These are phyloP conservation scores for Golubevia pallescens DNA, from an alignment of 1,284 basidiomycete species.

Conservation along the genomic window DNA sequence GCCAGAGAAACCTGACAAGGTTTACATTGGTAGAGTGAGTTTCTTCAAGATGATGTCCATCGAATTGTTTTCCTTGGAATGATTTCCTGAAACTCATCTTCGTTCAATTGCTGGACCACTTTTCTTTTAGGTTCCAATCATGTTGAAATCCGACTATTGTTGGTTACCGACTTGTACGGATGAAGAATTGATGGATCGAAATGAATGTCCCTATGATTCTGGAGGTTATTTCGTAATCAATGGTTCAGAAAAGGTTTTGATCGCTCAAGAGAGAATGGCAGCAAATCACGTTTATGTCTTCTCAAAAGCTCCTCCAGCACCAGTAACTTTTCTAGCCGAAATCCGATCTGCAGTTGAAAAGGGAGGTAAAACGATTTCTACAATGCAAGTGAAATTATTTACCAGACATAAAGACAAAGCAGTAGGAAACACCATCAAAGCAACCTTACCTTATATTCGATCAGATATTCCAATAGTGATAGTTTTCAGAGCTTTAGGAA, in stretches of 20 bases:
- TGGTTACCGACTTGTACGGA: slow-evolving; percentile 82
- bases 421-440: slow-evolving; percentile 87
- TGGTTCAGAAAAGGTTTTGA: slow-evolving; percentile 98
- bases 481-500: slow-evolving; percentile 95
- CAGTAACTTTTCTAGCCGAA: slow-evolving; percentile 93
- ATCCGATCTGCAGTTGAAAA: slow-evolving; percentile 98
- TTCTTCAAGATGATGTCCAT: too few species aligned
- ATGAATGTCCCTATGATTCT: slow-evolving; percentile 92
- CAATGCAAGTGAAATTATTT: slow-evolving; percentile 98
- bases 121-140: slow-evolving; percentile 99
- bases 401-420: slow-evolving; percentile 84
- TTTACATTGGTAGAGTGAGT: slow-evolving; percentile 56
- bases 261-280: slow-evolving; percentile 99
- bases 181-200: slow-evolving; percentile 83
- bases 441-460: slow-evolving; percentile 96
- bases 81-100: too few species aligned
- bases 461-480: slow-evolving; percentile 99
- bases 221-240: slow-evolving; percentile 99
- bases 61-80: too few species aligned
- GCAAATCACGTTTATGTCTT: slow-evolving; percentile 99
- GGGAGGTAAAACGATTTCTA: slow-evolving; percentile 96
- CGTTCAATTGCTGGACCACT: too few species aligned
- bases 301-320: slow-evolving; percentile 94
- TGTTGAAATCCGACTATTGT: slow-evolving; percentile 95
- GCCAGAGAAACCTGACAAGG: slow-evolving; percentile 54